Evolutionary conservation across 345 rosid species (phyloP).

Genomic region (Acer saccharum): DNA sequence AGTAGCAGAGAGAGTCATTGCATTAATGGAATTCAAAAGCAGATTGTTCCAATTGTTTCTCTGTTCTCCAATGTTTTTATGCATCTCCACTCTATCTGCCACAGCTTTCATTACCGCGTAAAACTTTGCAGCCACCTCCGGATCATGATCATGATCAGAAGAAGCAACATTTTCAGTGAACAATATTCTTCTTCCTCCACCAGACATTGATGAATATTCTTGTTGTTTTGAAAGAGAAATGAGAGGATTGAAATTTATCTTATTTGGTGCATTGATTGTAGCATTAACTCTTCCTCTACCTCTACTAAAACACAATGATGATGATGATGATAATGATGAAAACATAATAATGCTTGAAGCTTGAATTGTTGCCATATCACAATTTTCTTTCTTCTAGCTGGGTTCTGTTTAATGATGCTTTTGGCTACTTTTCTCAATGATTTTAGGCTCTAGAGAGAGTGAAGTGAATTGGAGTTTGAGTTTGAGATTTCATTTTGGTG

Average conservation of each 20-base stretch:
- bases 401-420: neutral
- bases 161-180: neutral
- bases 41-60: slow-evolving; percentile 58
- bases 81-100: slow-evolving; percentile 60
- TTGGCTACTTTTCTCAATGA: neutral
- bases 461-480: slow-evolving; percentile 10
- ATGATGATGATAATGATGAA: neutral
- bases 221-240: slow-evolving; percentile 24
- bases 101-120: slow-evolving; percentile 44
- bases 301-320: slow-evolving; percentile 5
- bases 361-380: slow-evolving; percentile 27
- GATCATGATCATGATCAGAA: slow-evolving; percentile 17
- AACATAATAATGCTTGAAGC: slow-evolving; percentile 23
- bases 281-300: slow-evolving; percentile 14
- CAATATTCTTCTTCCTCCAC: neutral
- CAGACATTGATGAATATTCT: neutral
- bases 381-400: neutral
- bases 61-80: slow-evolving; percentile 50
- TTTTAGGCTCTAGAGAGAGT: neutral
- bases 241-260: slow-evolving; percentile 4
- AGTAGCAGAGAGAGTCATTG: slow-evolving; percentile 51
- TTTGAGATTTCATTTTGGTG: neutral
- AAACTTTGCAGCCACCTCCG: slow-evolving; percentile 36
- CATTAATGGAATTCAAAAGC: slow-evolving; percentile 48
- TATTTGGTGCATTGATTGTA: slow-evolving; percentile 17